phyloP scores from a whole-genome alignment of 2,329 filamentous ascomycete species.

The Zymoseptoria ardabiliae region DNA sequence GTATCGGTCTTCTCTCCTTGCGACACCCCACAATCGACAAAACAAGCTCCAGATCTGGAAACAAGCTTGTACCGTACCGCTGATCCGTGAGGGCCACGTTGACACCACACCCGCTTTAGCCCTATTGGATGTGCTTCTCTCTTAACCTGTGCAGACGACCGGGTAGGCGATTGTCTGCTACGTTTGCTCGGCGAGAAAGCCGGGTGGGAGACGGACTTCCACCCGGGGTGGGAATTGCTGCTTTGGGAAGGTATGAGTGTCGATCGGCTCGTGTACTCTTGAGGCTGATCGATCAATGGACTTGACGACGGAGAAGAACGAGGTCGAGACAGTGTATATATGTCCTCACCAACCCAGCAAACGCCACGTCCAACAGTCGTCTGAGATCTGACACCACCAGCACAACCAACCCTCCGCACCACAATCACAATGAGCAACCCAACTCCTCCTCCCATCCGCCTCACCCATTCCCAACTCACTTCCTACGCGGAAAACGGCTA shows the following conservation, averaged over 20 bases:
- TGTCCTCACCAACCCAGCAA: background rate
- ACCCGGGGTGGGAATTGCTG: background rate
- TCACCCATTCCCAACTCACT: conserved; percentile 16
- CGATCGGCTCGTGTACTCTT: background rate
- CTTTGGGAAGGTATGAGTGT: background rate
- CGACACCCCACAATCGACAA: background rate
- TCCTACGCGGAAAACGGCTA: conserved; percentile 20
- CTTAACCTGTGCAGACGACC: background rate
- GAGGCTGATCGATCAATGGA: background rate
- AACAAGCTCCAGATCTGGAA: background rate
- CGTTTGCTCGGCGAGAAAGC: background rate
- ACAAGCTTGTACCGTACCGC: background rate
- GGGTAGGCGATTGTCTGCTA: background rate
- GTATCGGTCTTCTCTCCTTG: background rate
- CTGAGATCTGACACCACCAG: background rate
- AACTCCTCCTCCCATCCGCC: conserved; percentile 4
- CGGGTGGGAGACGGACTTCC: background rate
- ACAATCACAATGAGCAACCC: conserved; percentile 9
- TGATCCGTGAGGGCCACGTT: background rate
- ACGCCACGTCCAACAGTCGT: background rate
- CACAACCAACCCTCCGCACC: background rate
- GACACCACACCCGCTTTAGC: background rate
- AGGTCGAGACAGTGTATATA: background rate
- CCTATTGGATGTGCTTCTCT: background rate
- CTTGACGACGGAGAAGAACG: background rate